A percentile compares a stretch with the other conserved stretches of the same genome.
These are phyloP conservation scores for Puccinia horiana DNA, from an alignment of 1,284 basidiomycete species.

Conservation along the genomic window DNA sequence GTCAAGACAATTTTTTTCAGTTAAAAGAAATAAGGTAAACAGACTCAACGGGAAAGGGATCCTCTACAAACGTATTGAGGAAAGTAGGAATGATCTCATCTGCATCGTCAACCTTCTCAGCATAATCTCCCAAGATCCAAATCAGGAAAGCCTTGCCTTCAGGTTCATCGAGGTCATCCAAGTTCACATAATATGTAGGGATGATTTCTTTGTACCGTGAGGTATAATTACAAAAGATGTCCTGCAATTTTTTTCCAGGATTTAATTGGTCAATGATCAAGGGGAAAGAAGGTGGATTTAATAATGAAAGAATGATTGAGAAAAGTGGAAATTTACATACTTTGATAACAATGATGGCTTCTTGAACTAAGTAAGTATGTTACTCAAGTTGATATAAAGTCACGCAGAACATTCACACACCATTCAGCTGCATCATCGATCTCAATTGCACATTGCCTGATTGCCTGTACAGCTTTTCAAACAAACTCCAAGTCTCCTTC, in stretches of 20 bases:
- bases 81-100: constrained; percentile 93
- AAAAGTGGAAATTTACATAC: neutral
- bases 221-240: constrained; percentile 96
- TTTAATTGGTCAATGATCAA: neutral
- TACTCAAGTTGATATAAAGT: constrained; percentile 88
- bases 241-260: constrained; percentile 57
- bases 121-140: constrained; percentile 98
- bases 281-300: no score
- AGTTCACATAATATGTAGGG: constrained; percentile 85
- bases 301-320: neutral
- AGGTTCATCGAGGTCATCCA: constrained; percentile 89
- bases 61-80: constrained; percentile 86
- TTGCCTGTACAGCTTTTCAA: constrained; percentile 91
- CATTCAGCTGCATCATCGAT: constrained; percentile 83
- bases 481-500: constrained; percentile 99
- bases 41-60: constrained; percentile 75
- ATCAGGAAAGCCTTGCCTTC: constrained; percentile 95
- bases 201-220: constrained; percentile 95
- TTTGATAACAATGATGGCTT: constrained; percentile 94
- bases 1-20: neutral
- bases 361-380: constrained; percentile 97
- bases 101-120: constrained; percentile 90
- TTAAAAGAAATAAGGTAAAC: neutral
- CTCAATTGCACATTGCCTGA: constrained; percentile 97
- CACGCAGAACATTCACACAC: constrained; percentile 83